Conservation (phyloP, 1,284 basidiomycete species). For the Ceratobasidium sp. region DNA sequence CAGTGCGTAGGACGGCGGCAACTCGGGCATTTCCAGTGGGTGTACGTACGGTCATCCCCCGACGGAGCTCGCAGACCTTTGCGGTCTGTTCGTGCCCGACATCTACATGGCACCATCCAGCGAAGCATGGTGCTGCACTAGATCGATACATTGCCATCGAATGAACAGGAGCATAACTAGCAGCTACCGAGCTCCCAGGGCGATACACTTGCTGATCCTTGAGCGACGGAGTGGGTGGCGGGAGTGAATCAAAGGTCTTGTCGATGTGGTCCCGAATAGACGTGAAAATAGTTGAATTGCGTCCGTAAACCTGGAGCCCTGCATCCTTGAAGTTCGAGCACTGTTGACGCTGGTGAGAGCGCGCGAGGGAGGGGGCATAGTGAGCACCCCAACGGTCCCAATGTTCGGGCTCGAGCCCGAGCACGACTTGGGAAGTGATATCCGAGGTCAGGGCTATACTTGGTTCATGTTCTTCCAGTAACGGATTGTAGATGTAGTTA, state of each 20-base stretch:
- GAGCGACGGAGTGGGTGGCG: slow-evolving; percentile 45
- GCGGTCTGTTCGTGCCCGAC: slow-evolving; percentile 27
- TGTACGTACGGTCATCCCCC: slow-evolving; percentile 43
- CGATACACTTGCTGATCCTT: slow-evolving; percentile 27
- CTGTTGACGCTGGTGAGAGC: slow-evolving; percentile 47
- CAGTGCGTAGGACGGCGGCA: slow-evolving; percentile 39
- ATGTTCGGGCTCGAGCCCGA: slow-evolving; percentile 39
- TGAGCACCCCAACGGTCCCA: slow-evolving; percentile 46
- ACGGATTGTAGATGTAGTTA: slow-evolving; percentile 6
- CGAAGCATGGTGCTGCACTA: slow-evolving; percentile 45
- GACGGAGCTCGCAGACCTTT: slow-evolving; percentile 37
- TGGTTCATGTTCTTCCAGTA: slow-evolving; percentile 22
- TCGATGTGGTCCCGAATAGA: slow-evolving; percentile 46
- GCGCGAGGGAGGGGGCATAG: slow-evolving; percentile 46
- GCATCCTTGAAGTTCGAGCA: slow-evolving; percentile 48
- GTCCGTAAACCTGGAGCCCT: slow-evolving; percentile 46
- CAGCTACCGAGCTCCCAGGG: slow-evolving; percentile 6
- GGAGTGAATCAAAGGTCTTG: slow-evolving; percentile 46
- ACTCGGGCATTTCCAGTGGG: slow-evolving; percentile 42
- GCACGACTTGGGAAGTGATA: slow-evolving; percentile 45
- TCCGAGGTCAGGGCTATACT: slow-evolving; percentile 44
- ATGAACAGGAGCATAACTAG: slow-evolving; percentile 9
- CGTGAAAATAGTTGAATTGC: slow-evolving; percentile 44
- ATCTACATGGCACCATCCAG: slow-evolving; percentile 42
- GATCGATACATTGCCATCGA: slow-evolving; percentile 45